These are phyloP conservation scores for Talaromyces wortmannii DNA, from an alignment of 495 filamentous ascomycete genomes.

Conservation along the genomic window DNA sequence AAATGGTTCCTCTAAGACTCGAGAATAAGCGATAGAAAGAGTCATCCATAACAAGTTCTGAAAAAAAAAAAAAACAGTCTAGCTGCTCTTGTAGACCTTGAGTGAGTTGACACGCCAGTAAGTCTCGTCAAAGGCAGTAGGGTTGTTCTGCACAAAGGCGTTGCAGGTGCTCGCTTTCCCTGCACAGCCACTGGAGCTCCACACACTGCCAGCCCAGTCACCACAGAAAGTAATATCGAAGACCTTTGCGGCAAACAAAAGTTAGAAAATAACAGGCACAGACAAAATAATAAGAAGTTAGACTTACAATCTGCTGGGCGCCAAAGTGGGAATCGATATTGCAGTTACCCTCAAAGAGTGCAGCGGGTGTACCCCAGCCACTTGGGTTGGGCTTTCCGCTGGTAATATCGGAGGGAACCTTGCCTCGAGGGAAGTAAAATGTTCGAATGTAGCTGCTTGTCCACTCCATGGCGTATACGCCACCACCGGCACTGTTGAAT, in stretches of 20 bases:
- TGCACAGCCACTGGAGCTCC: conserved; percentile 19
- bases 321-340: conserved; percentile 54
- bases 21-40: too few species aligned
- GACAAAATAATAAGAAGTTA: neutral
- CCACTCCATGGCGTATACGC: conserved; percentile 61
- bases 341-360: conserved; percentile 53
- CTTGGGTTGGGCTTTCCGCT: conserved; percentile 46
- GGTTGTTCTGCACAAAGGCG: conserved; percentile 57
- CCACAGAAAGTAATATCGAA: conserved; percentile 67
- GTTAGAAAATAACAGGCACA: neutral
- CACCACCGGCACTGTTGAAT: conserved; percentile 54
- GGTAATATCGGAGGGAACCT: conserved; percentile 46
- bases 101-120: conserved; percentile 65
- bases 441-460: conserved; percentile 49
- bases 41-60: too few species aligned
- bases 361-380: conserved; percentile 51
- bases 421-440: conserved; percentile 50
- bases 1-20: too few species aligned
- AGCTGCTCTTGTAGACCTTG: conserved; percentile 46
- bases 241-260: conserved; percentile 18
- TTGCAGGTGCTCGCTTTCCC: conserved; percentile 45
- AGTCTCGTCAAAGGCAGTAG: conserved; percentile 49
- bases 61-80: neutral
- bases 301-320: conserved; percentile 51
- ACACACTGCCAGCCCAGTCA: conserved; percentile 50